Conservation (phyloP, 768 basidiomycete species). For the Boletus edulis region DNA sequence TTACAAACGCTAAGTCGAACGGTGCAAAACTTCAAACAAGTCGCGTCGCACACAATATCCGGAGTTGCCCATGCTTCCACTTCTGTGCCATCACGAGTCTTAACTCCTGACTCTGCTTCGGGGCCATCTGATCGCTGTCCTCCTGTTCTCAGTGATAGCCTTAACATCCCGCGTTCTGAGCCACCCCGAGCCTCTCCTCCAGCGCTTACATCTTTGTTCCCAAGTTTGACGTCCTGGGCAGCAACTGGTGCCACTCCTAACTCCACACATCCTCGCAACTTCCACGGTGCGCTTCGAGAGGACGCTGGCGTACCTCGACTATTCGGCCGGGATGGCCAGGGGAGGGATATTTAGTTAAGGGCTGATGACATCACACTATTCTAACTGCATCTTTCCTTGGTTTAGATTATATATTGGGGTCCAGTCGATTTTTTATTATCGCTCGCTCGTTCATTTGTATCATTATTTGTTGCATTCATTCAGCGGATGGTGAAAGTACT, state of each 20-base stretch:
- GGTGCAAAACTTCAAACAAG: conserved; percentile 47
- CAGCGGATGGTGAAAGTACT: background rate
- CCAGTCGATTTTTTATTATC: background rate
- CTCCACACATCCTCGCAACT: conserved; percentile 7
- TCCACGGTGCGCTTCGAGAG: conserved; percentile 11
- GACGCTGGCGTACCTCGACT: conserved; percentile 23
- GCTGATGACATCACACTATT: background rate
- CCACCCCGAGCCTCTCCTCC: conserved; percentile 23
- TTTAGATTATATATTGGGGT: conserved; percentile 4
- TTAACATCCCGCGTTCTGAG: conserved; percentile 16
- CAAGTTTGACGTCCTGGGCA: conserved; percentile 36
- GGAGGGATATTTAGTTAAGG: conserved; percentile 22
- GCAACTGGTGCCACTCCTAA: conserved; percentile 25
- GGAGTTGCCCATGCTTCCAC: conserved; percentile 12
- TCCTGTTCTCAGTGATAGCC: background rate
- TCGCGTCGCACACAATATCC: conserved; percentile 29
- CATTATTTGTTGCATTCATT: conserved; percentile 4
- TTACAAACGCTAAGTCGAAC: conserved; percentile 53
- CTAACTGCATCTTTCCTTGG: background rate
- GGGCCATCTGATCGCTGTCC: conserved; percentile 1
- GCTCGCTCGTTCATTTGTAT: conserved; percentile 10
- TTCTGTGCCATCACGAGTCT: conserved; percentile 4
- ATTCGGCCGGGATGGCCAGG: conserved; percentile 25
- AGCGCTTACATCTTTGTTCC: conserved; percentile 28
- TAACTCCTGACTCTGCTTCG: conserved; percentile 6